Conservation (phyloP, 305 asterid genomes). For the Rubia tinctorum region DNA sequence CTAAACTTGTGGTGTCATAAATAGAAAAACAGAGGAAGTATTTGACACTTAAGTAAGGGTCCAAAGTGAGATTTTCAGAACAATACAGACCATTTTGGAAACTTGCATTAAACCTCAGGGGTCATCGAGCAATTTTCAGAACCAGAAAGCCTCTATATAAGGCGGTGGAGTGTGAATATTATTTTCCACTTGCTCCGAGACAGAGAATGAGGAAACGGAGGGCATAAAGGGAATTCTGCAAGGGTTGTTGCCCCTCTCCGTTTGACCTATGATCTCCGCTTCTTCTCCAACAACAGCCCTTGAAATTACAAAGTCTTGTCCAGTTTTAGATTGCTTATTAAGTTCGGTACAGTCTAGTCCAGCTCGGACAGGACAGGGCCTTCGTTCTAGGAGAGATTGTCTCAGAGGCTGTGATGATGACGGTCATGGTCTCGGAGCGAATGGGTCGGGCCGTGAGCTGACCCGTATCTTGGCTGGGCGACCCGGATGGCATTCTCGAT, state of each 20-base stretch:
- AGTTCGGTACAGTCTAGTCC: no score
- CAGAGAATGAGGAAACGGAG: constrained; percentile 15
- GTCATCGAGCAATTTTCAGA: not conserved
- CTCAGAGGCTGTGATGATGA: constrained; percentile 25
- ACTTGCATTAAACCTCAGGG: not conserved
- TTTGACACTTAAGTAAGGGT: not conserved
- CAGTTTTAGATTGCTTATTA: no score
- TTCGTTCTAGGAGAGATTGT: not conserved
- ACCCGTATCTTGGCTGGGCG: constrained; percentile 20
- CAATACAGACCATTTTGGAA: not conserved
- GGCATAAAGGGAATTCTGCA: constrained; percentile 12
- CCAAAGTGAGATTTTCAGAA: not conserved
- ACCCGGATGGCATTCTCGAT: not conserved
- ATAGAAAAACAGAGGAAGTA: no score
- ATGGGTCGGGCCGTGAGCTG: not conserved
- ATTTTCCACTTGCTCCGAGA: not conserved
- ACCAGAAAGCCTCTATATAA: not conserved
- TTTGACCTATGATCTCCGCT: constrained; percentile 5
- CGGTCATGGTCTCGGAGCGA: not conserved
- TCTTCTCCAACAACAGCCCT: constrained; percentile 3
- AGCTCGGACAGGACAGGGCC: not conserved
- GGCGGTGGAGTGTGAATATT: not conserved
- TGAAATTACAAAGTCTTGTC: not conserved
- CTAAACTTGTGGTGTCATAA: no score
- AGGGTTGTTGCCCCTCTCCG: constrained; percentile 36